Conservation (phyloP, 441 rosid genomes). For the Erysimum cheiri region DNA sequence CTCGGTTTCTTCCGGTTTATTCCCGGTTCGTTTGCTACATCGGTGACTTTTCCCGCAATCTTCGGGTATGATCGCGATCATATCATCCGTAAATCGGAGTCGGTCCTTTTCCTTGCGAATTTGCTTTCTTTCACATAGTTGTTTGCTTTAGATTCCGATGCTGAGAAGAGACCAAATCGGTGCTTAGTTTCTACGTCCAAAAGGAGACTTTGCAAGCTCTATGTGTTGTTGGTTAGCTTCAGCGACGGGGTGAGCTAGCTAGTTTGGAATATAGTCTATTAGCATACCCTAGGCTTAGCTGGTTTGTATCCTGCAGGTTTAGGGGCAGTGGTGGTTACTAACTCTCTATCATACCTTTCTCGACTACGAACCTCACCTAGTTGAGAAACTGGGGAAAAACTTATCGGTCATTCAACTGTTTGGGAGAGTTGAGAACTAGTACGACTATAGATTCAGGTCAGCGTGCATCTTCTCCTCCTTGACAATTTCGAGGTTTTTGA, state of each 20-base stretch:
- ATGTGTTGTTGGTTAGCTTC: conserved; percentile 21
- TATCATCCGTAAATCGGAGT: conserved; percentile 23
- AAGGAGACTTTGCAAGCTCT: conserved; percentile 20
- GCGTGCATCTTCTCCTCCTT: conserved; percentile 40
- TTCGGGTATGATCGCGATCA: conserved; percentile 32
- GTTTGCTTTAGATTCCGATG: conserved; percentile 24
- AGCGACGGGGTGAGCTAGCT: conserved; percentile 35
- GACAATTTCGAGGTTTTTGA: background rate
- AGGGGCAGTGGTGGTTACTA: conserved; percentile 45
- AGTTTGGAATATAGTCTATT: conserved; percentile 38
- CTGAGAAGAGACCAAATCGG: conserved; percentile 12
- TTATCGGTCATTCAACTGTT: conserved; percentile 40
- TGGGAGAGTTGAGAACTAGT: conserved; percentile 47
- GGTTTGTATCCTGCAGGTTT: conserved; percentile 66
- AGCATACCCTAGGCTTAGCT: conserved; percentile 61
- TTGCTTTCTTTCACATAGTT: conserved; percentile 5
- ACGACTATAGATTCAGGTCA: conserved; percentile 50
- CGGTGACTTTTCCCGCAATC: conserved; percentile 32
- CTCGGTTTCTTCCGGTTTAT: conserved; percentile 25
- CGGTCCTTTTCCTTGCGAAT: background rate
- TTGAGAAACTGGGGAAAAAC: conserved; percentile 40
- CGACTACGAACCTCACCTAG: conserved; percentile 29
- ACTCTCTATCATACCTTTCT: background rate
- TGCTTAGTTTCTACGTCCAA: conserved; percentile 3
- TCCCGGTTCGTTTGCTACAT: conserved; percentile 5